Conservation (phyloP, 345 rosid species). For the Turnera subulata region DNA sequence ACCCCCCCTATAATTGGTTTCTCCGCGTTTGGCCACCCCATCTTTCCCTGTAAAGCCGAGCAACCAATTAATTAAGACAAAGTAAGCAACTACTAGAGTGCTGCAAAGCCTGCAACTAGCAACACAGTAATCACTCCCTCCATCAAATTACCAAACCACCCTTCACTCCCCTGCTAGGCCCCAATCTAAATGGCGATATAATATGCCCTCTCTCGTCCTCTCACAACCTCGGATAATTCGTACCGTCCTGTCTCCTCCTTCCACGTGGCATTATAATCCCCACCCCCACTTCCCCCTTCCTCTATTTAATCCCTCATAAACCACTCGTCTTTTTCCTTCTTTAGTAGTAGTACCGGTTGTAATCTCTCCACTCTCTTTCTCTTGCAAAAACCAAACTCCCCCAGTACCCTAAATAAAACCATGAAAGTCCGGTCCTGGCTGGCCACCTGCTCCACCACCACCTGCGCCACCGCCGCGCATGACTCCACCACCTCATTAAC, state of each 20-base stretch:
- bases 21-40: too few species aligned
- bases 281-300: background rate
- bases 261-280: background rate
- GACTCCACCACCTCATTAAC: constrained; percentile 14
- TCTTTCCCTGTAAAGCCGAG: too few species aligned
- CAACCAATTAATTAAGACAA: too few species aligned
- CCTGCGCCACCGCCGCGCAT: constrained; percentile 12
- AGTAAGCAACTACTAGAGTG: too few species aligned
- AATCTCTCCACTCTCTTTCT: background rate
- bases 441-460: constrained; percentile 18
- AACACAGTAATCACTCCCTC: too few species aligned
- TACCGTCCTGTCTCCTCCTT: background rate
- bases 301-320: background rate
- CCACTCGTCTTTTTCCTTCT: background rate
- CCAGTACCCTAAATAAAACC: background rate
- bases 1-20: too few species aligned
- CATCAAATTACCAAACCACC: background rate
- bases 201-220: background rate
- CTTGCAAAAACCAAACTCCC: background rate
- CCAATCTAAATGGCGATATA: background rate
- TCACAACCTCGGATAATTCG: constrained; percentile 2
- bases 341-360: too few species aligned
- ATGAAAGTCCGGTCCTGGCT: constrained; percentile 35
- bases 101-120: too few species aligned
- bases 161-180: background rate